Evolutionary conservation across 352 stramenopile species (phyloP), one percentile per base, ranked within the genome.

Genomic region (Globisporangium parvum): DNA sequence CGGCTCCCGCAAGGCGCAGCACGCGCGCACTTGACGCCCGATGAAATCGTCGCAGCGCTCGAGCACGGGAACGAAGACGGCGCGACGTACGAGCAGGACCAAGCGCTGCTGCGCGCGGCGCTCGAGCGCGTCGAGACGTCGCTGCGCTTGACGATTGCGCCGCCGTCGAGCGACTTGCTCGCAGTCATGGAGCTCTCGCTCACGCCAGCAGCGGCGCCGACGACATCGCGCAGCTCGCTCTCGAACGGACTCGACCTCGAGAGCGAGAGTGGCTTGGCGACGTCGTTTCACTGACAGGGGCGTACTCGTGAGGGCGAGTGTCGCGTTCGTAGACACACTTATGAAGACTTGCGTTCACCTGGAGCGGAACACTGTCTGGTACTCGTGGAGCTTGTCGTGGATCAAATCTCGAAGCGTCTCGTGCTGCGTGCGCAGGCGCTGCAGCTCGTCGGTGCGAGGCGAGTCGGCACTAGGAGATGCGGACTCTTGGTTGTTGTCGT

Each of bases 131-230:
- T 65, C 8, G 77, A 87, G 51, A 52, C 68, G 47, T 76, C 69
- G 49, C 67, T 89, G 58, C 62, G 50, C 17, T 57, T 89, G 57
- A 67, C 74, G 41, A 86, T 85, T 44, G 68, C 60, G 21, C 68
- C 75, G 6, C 74, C 77, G n/a, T 72, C 79, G 21, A 65, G 71
- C 15, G 77, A 87, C 40, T 67, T 89, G 56, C 65, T 87, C 55
- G 74, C 75, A 37, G 62, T 87, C 47, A 89, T 89, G 75, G 77
- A 69, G 14, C 73, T 67, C 42, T 84, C 74, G 23, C 46, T 67
- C 47, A 60, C 57, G 9, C 53, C 59, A 23, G 23, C 21, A n/a
- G 51, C 57, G 33, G 51, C 21, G 11, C 33, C 53, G 24, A 57
- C 63, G 53, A 57, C 62, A 37, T 75, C 61, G 18, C 71, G 73